Conservation (phyloP, 108 stramenopile genomes). For the Bacterosira constricta region DNA sequence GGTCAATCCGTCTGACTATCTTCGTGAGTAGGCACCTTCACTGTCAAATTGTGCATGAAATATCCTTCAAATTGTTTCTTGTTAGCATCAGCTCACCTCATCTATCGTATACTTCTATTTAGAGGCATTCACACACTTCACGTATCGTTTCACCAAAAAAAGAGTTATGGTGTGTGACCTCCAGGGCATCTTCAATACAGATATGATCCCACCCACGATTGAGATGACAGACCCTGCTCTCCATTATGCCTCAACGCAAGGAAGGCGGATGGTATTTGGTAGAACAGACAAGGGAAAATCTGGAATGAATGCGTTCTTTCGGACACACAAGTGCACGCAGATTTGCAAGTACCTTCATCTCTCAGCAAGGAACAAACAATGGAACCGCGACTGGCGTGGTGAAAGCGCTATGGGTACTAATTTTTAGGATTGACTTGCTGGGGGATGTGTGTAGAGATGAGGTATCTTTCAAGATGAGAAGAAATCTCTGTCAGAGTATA, state of each 20-base stretch:
- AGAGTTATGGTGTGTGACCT: constrained; percentile 61
- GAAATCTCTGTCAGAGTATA: no score
- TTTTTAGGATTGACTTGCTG: no score
- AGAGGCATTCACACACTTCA: constrained; percentile 58
- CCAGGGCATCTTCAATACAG: constrained; percentile 64
- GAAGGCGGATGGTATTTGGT: constrained; percentile 51
- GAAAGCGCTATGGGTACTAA: constrained; percentile 25
- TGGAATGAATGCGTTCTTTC: constrained; percentile 59
- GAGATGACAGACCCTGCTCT: constrained; percentile 72
- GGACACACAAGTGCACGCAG: constrained; percentile 57
- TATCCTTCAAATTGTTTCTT: not conserved
- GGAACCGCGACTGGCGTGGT: constrained; percentile 36
- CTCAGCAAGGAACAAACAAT: constrained; percentile 50
- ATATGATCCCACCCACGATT: constrained; percentile 54
- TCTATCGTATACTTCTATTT: not conserved
- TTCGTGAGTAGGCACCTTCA: constrained; percentile 44
- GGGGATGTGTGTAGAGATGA: no score
- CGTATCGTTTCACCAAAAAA: constrained; percentile 51
- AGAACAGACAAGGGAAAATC: constrained; percentile 57
- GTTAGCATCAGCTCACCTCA: not conserved
- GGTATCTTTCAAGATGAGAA: no score
- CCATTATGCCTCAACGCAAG: constrained; percentile 49
- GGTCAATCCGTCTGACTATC: constrained; percentile 55
- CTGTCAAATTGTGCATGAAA: no score
- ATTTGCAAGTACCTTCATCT: constrained; percentile 60